Conservation (phyloP, 495 filamentous ascomycete genomes). For the Lepidopterella palustris region DNA sequence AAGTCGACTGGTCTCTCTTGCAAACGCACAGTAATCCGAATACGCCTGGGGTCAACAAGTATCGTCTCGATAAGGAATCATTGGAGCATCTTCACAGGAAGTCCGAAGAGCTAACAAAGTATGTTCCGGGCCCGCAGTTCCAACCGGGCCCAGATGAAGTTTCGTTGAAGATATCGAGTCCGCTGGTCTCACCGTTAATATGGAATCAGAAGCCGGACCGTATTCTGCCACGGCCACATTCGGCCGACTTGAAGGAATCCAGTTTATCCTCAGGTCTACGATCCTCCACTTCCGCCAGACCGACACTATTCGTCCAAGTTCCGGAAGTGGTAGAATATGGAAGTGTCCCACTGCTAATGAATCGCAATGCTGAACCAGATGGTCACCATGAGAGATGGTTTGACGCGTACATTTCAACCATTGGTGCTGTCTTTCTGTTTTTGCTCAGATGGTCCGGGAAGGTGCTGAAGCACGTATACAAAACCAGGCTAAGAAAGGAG, state of each 20-base stretch:
- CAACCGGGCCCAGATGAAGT: neutral
- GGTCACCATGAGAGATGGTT: neutral
- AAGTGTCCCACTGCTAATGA: neutral
- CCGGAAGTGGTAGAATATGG: neutral
- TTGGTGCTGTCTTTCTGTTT: neutral
- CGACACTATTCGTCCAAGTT: neutral
- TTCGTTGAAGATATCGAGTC: neutral
- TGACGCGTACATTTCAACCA: neutral
- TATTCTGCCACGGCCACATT: no score
- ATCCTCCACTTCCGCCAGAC: neutral
- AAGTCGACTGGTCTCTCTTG: slow-evolving; percentile 12
- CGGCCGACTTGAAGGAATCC: no score
- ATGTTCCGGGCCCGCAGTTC: slow-evolving; percentile 10
- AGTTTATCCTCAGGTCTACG: neutral
- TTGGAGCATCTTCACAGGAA: slow-evolving; percentile 18
- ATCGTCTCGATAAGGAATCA: slow-evolving; percentile 19
- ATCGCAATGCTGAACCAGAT: neutral
- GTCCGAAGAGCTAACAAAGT: slow-evolving; percentile 14
- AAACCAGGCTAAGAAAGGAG: neutral
- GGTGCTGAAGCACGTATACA: neutral
- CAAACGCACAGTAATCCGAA: slow-evolving; percentile 19
- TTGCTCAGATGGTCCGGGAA: neutral
- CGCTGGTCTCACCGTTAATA: no score
- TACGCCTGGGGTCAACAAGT: neutral
- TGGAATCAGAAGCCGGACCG: no score